Conservation (phyloP, 805 yeast species). For the Naumovozyma baii region DNA sequence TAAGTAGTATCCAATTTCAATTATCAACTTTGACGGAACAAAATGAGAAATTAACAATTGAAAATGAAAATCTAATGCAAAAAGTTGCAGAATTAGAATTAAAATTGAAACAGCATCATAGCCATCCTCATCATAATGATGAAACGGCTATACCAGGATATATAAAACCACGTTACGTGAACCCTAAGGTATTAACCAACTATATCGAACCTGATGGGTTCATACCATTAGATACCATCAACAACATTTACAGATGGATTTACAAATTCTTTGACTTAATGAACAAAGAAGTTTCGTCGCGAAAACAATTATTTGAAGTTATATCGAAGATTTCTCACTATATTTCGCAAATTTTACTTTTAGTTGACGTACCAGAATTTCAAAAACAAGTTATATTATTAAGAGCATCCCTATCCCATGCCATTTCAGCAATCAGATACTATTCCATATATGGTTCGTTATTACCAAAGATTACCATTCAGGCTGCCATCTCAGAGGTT, state of each 20-base stretch:
- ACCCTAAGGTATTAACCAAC: background rate
- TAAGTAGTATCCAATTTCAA: background rate
- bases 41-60: constrained; percentile 16
- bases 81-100: constrained; percentile 38
- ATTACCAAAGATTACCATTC: constrained; percentile 59
- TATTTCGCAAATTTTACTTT: constrained; percentile 10
- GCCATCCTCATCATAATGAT: no score
- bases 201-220: constrained; percentile 4
- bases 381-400: constrained; percentile 35
- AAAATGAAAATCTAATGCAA: constrained; percentile 27
- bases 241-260: constrained; percentile 3
- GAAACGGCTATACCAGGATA: no score
- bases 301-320: constrained; percentile 14
- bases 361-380: constrained; percentile 18
- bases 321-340: constrained; percentile 12
- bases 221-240: constrained; percentile 7
- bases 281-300: no score
- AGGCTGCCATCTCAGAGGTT: constrained; percentile 67
- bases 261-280: constrained; percentile 4
- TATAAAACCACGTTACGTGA: background rate
- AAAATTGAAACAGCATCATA: constrained; percentile 20
- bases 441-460: constrained; percentile 52
- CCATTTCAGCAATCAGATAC: constrained; percentile 68
- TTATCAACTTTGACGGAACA: constrained; percentile 14
- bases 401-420: constrained; percentile 61